Percentiles rank a stretch among this genome's conserved stretches.
These are phyloP conservation scores for Mariannaea sp. DNA, from an alignment of 2,329 filamentous ascomycete species.

Conservation along the genomic window DNA sequence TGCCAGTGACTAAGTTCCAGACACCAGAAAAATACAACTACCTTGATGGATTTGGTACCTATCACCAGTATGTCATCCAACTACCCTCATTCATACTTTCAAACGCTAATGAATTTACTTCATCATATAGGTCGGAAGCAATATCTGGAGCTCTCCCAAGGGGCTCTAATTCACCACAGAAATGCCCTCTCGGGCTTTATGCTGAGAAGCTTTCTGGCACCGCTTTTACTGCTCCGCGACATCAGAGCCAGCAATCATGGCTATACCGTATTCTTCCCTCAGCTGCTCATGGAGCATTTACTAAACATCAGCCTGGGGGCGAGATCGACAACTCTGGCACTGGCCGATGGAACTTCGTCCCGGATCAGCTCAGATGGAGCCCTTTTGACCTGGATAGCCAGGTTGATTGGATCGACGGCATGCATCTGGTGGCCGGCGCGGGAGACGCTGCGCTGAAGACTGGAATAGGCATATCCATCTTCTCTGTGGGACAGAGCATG, in stretches of 20 bases:
- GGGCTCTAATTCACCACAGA: slow-evolving; percentile 54
- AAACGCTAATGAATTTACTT: background rate
- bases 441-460: slow-evolving; percentile 80
- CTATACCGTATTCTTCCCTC: slow-evolving; percentile 72
- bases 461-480: slow-evolving; percentile 84
- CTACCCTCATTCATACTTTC: background rate
- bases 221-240: slow-evolving; percentile 70
- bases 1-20: slow-evolving; percentile 1
- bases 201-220: slow-evolving; percentile 78
- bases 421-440: slow-evolving; percentile 76
- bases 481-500: slow-evolving; percentile 80
- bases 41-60: slow-evolving; percentile 11
- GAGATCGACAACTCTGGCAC: slow-evolving; percentile 45
- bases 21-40: slow-evolving; percentile 15
- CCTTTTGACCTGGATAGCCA: slow-evolving; percentile 73
- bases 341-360: slow-evolving; percentile 49
- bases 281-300: slow-evolving; percentile 63
- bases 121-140: background rate
- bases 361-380: slow-evolving; percentile 85
- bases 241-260: slow-evolving; percentile 73
- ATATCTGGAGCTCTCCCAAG: slow-evolving; percentile 7
- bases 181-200: slow-evolving; percentile 77
- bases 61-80: slow-evolving; percentile 8
- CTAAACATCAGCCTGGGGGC: too few species aligned
- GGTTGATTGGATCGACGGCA: slow-evolving; percentile 57